Evolutionary conservation across 2,329 filamentous ascomycete genomes (phyloP), one percentile per base, ranked within the genome.

Genomic region (Cylindrodendrum hubeiense): DNA sequence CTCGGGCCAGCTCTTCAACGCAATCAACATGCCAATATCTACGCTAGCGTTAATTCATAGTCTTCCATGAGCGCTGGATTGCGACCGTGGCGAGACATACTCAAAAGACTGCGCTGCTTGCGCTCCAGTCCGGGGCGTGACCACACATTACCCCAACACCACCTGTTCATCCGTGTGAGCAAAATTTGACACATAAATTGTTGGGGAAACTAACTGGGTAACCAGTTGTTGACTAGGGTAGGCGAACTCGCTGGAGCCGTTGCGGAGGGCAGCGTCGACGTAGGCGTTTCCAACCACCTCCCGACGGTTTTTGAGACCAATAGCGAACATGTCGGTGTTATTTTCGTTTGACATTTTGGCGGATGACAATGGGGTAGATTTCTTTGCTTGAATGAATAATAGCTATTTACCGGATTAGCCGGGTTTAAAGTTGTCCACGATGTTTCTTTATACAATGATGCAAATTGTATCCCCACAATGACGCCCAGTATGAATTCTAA

Each of bases 141-240:
- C 89, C 89, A 91, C 19, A 87, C 82, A 65, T 83, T 83, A 8
- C 88, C 88, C 89, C 89, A 91, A 78, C 86, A 86, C 55, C 69
- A 56, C 17, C 59, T 30, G 28, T 15, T 44, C 21, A 44, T 44
- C 41, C 21, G 5, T 24, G 41, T 24, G 10, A 15, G 21, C 21
- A 44, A 24, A 24, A 24, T 3, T 5, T 5, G 15, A 7, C 12
- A 22, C 6, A 44, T 5, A 6, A 5, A 12, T 10, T 24, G 28
- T 4, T 17, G 33, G 22, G n/a, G 22, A 1, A 10, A 43, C 59
- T 26, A 24, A 69, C 67, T 91, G 88, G 0, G 89, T 90, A 1
- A 90, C 85, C 21, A 90, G 81, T 67, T 91, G 85, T 76, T 91
- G 89, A 68, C 86, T 85, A 0, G 88, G 84, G 49, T 82, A 80